phyloP scores from a whole-genome alignment of 441 rosid genomes.

The Dalechampia spathulata region DNA sequence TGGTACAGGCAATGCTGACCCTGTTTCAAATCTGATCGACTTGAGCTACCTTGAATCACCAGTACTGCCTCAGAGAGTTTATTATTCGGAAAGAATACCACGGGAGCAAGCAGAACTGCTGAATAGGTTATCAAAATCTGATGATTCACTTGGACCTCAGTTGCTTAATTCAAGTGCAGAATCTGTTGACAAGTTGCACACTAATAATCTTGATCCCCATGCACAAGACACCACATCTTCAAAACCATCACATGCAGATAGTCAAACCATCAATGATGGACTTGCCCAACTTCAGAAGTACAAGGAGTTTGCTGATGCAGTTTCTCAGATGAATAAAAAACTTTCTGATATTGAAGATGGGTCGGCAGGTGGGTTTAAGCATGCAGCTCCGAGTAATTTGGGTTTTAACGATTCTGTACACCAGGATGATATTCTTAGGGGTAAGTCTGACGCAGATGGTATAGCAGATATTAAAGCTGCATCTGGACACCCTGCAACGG shows the following conservation, averaged over 20 bases:
- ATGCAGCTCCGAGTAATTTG: constrained; percentile 24
- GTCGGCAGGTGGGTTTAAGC: constrained; percentile 24
- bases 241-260: constrained; percentile 21
- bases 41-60: constrained; percentile 44
- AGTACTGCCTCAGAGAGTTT: constrained; percentile 44
- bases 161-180: constrained; percentile 38
- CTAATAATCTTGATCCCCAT: constrained; percentile 17
- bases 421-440: constrained; percentile 24
- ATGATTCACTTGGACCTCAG: constrained; percentile 76
- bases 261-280: constrained; percentile 29
- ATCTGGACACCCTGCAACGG: constrained; percentile 22
- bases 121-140: constrained; percentile 71
- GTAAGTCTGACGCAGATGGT: constrained; percentile 19
- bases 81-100: constrained; percentile 70
- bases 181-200: constrained; percentile 32
- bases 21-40: constrained; percentile 44
- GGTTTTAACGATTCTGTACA: constrained; percentile 25
- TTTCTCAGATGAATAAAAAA: constrained; percentile 28
- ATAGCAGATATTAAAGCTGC: constrained; percentile 22
- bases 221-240: constrained; percentile 18
- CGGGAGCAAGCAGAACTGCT: constrained; percentile 56
- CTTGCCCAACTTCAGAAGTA: constrained; percentile 31
- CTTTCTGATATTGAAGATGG: constrained; percentile 31
- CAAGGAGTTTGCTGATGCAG: constrained; percentile 31
- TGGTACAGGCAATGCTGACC: constrained; percentile 33